Percentiles rank a stretch among this genome's conserved stretches.
These are phyloP conservation scores for Mycena galericulata DNA, from an alignment of 768 basidiomycete species.

Conservation along the genomic window DNA sequence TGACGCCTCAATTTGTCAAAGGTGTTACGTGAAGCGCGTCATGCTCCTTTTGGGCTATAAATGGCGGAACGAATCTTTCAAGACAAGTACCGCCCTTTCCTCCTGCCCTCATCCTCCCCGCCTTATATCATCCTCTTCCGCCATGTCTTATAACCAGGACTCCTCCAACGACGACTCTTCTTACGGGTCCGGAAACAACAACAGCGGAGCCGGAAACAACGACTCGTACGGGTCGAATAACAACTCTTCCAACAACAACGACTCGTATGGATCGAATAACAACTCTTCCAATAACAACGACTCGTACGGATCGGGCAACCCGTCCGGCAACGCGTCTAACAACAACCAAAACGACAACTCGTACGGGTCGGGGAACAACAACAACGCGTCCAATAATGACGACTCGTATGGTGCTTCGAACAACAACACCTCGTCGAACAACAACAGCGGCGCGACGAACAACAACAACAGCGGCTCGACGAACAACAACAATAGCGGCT, in stretches of 20 bases:
- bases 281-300: neutral
- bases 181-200: slow-evolving; percentile 39
- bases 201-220: slow-evolving; percentile 16
- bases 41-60: too few species aligned
- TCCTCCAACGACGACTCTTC: slow-evolving; percentile 35
- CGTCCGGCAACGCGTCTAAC: neutral
- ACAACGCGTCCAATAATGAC: slow-evolving; percentile 30
- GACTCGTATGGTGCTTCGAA: slow-evolving; percentile 23
- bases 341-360: slow-evolving; percentile 30
- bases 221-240: slow-evolving; percentile 36
- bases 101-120: too few species aligned
- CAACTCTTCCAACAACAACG: neutral
- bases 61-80: too few species aligned
- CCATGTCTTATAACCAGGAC: neutral
- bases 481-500: slow-evolving; percentile 18
- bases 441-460: too few species aligned
- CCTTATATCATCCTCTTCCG: too few species aligned
- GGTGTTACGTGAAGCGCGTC: too few species aligned
- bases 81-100: too few species aligned
- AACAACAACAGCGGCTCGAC: slow-evolving; percentile 25
- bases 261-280: slow-evolving; percentile 34
- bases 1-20: too few species aligned
- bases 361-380: slow-evolving; percentile 18
- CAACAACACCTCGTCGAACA: neutral
- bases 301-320: slow-evolving; percentile 34